Base-by-base conservation (phyloP, 75 land plant genomes). In the Ceratopteris richardii region DNA sequence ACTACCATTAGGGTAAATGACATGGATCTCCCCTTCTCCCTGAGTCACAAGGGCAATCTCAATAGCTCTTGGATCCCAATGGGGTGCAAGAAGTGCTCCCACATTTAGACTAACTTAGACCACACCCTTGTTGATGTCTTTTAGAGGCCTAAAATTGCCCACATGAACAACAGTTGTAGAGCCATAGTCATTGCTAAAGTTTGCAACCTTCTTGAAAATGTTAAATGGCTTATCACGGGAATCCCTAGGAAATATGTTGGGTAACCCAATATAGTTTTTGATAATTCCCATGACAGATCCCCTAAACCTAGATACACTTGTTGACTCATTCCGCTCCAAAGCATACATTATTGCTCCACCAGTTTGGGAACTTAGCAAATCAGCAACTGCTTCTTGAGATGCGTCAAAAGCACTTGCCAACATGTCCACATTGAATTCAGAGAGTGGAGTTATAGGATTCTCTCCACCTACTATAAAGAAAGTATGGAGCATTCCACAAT, bases 11-110 rank as follows among this genome's bases (percentile, higher is more conserved):
- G 91, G 91, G 61, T 29, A 78, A 20, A 73, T 83, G 0, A 87
- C 58, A 54, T 87, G 80, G 17, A 87, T 53, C 21, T 60, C 63
- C 0, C 91, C 91, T 0, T 76, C 31, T 9, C 91, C 91, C 27
- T 66, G 47, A 31, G 85, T 62, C 25, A 87, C 77, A 1, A 87
- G 29, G 17, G 87, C 91, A 58, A 71, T 71, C 62, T 87, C 91
- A 14, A 77, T 68, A 21, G 87, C 86, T 16, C 58, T 61, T 7
- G 91, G 87, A 55, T 87, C 83, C 65, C 77, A 33, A 44, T 87
- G 91, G 7, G 87, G 91, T 13, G 91, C 87, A 74, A 87, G 24
- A 83, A 87, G 80, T 0, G 91, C 70, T 23, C 87, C 91, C 63
- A 46, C 69, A 16, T 76, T 84, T 26, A 88, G 54, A 39, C 80